Base-by-base conservation (phyloP, 257 asterid genomes). In the Jacaranda copaia region DNA sequence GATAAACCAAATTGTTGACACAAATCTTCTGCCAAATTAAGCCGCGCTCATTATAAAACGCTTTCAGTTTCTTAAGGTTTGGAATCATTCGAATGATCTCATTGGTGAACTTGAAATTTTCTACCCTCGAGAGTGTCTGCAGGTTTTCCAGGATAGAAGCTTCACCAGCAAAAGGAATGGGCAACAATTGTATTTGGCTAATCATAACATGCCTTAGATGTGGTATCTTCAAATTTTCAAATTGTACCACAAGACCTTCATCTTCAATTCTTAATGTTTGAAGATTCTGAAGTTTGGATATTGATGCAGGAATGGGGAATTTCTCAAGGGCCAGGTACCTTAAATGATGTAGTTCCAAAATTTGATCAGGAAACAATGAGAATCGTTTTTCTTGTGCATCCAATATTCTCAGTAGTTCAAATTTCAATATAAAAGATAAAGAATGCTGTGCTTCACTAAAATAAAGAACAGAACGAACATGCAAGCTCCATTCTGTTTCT, bases 71-170 rank as follows among this genome's bases (percentile, higher is more conserved):
- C 14, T n/a, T 53, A 18, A 72, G 35, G 66, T n/a, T 72, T 35
- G 77, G 68, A 38, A 73, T 40, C 77, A 42, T 56, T 16, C n/a
- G 18, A 2, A 73, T 45, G 19, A 35, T 25, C 67, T 58, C 77
- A n/a, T 18, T 8, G 18, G 36, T 36, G 40, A 9, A 73, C 6
- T 38, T 16, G 43, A 73, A 58, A 42, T 58, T 45, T 5, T 10
- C 5, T 11, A 57, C 40, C 2, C 13, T 57, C 8, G 18, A 56
- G 5, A 73, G 77, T 9, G 77, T 73, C 16, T 56, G 40, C 1
- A 73, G 19, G 13, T n/a, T 55, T 13, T 7, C 69, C 7, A 58
- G 69, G 40, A 19, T 6, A 19, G 62, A 25, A 25, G 32, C 32
- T 25, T 25, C 32, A 25, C 32, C 32, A 25, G 32, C 32, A 25